phyloP scores from a whole-genome alignment of 495 filamentous ascomycete species.

The Filosporella fistucella region DNA sequence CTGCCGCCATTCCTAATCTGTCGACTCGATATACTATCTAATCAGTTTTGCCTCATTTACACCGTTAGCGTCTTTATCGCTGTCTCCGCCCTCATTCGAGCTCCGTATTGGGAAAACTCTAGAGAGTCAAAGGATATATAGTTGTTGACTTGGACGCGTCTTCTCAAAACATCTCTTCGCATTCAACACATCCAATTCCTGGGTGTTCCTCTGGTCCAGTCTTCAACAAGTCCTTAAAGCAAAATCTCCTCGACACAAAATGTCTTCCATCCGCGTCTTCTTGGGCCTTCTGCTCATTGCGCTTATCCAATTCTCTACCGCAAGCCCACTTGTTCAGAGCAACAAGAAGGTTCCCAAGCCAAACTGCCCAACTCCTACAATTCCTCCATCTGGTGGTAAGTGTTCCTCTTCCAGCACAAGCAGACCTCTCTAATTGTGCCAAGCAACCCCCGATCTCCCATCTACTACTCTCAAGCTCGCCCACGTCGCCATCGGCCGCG shows the following conservation, averaged over 20 bases:
- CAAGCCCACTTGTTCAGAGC: neutral
- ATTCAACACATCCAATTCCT: too few species aligned
- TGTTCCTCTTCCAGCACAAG: neutral
- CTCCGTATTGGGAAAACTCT: too few species aligned
- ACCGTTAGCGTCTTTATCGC: too few species aligned
- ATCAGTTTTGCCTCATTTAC: too few species aligned
- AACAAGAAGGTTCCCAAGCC: neutral
- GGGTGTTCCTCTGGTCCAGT: too few species aligned
- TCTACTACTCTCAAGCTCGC: slow-evolving; percentile 41
- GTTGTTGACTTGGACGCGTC: too few species aligned
- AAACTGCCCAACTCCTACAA: slow-evolving; percentile 7
- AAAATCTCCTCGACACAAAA: slow-evolving; percentile 5
- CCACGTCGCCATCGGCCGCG: slow-evolving; percentile 63
- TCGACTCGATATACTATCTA: too few species aligned
- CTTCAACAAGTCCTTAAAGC: too few species aligned
- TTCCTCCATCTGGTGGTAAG: slow-evolving; percentile 14
- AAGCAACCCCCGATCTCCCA: slow-evolving; percentile 17
- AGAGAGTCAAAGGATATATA: too few species aligned
- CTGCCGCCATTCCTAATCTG: too few species aligned
- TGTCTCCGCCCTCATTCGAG: too few species aligned
- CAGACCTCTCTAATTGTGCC: neutral
- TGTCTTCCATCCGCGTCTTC: slow-evolving; percentile 15
- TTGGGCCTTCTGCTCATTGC: slow-evolving; percentile 7
- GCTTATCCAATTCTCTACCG: slow-evolving; percentile 7
- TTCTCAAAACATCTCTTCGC: too few species aligned